These are phyloP conservation scores for Heterobasidion annosum DNA, from an alignment of 1,284 basidiomycete species.

Conservation along the genomic window DNA sequence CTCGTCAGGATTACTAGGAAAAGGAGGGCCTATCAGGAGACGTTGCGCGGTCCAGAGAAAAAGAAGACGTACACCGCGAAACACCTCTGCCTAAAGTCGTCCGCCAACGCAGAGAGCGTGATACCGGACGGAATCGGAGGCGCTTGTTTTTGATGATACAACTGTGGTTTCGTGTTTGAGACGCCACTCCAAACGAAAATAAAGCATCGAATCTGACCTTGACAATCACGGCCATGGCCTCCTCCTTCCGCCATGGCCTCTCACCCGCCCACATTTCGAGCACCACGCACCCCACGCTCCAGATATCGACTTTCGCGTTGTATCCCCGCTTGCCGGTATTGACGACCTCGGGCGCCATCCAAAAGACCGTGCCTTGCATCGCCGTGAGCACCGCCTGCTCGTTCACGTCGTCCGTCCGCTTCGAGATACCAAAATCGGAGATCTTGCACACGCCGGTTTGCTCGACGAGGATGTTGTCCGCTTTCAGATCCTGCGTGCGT, in stretches of 20 bases:
- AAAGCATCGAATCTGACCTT: constrained; percentile 47
- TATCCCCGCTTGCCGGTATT: constrained; percentile 81
- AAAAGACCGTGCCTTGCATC: constrained; percentile 97
- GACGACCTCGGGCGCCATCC: constrained; percentile 99
- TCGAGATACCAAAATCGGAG: constrained; percentile 96
- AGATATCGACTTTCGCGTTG: constrained; percentile 96
- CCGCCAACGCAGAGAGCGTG: constrained; percentile 62
- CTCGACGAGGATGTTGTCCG: constrained; percentile 97
- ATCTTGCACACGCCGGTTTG: constrained; percentile 94
- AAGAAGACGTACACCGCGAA: constrained; percentile 69
- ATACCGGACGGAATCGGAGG: constrained; percentile 89
- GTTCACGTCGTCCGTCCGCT: constrained; percentile 81
- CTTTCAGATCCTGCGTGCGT: constrained; percentile 77
- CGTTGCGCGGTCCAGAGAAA: constrained; percentile 4
- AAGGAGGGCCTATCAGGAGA: background rate
- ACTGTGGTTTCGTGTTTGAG: constrained; percentile 27
- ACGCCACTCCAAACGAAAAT: background rate
- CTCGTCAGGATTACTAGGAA: constrained; percentile 69
- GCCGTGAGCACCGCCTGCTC: constrained; percentile 76
- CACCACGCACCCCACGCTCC: constrained; percentile 96
- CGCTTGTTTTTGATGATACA: constrained; percentile 74
- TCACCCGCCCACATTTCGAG: constrained; percentile 97
- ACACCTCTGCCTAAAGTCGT: constrained; percentile 85
- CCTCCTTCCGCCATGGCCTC: constrained; percentile 88
- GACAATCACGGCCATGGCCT: constrained; percentile 89